phyloP scores from a whole-genome alignment of 768 basidiomycete species.

The Rhizopogon vesiculosus region DNA sequence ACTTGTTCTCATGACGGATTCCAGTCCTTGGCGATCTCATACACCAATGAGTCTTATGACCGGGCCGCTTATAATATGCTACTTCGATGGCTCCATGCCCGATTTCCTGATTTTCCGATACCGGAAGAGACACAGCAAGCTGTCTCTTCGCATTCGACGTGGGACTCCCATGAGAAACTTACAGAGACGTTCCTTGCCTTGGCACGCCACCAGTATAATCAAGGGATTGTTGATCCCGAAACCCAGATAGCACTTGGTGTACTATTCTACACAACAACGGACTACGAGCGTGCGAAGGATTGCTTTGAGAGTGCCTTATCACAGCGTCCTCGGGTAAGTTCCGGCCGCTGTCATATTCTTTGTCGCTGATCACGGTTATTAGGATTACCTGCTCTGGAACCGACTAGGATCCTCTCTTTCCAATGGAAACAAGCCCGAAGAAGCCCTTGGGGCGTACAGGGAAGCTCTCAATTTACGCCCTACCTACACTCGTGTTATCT shows the following conservation, averaged over 20 bases:
- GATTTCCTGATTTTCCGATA: slow-evolving; percentile 53
- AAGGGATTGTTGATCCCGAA: slow-evolving; percentile 76
- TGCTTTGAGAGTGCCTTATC: slow-evolving; percentile 90
- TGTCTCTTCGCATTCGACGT: slow-evolving; percentile 53
- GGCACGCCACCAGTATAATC: slow-evolving; percentile 76
- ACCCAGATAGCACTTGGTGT: slow-evolving; percentile 93
- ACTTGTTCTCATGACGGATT: not conserved
- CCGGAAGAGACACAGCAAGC: slow-evolving; percentile 53
- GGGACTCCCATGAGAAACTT: slow-evolving; percentile 78
- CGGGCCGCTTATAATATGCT: slow-evolving; percentile 82
- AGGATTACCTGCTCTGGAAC: slow-evolving; percentile 97
- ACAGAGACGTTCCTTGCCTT: slow-evolving; percentile 81
- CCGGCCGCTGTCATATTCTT: not conserved
- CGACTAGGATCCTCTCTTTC: slow-evolving; percentile 90
- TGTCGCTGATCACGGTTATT: not conserved
- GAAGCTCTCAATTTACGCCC: slow-evolving; percentile 88
- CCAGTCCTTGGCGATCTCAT: slow-evolving; percentile 92
- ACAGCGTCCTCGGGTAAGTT: slow-evolving; percentile 62
- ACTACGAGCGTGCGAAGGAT: slow-evolving; percentile 88
- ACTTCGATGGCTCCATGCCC: slow-evolving; percentile 75
- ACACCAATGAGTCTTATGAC: slow-evolving; percentile 92
- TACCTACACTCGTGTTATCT: slow-evolving; percentile 95
- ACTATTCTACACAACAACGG: slow-evolving; percentile 82
- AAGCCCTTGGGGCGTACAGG: slow-evolving; percentile 85
- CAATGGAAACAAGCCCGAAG: slow-evolving; percentile 92